Evolutionary conservation across 2,329 filamentous ascomycete genomes (phyloP), one percentile per base, ranked within the genome.

Genomic region (Calonectria montana): DNA sequence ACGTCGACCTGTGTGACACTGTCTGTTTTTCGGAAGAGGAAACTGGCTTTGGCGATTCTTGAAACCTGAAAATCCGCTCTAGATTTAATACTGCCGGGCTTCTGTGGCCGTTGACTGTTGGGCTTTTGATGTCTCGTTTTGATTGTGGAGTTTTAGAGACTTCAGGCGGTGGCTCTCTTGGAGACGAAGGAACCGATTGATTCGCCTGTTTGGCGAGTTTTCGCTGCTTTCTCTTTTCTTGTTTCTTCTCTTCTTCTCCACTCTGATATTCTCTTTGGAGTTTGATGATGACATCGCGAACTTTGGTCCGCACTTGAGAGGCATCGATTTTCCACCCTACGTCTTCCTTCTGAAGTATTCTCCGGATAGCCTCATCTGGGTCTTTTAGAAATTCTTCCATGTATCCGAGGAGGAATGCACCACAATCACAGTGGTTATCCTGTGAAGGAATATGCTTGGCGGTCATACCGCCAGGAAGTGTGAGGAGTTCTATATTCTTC

Each of bases 401-500:
- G 79, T 98, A 99, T 2, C 92, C 93, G 4, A 98, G 86, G 3
- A 98, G 86, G 77, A 94, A 99, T 0, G 98, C 86, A 10, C 97
- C 97, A 79, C 97, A 99, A 81, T 99, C 97, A 73, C 91, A 96
- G 76, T 89, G 94, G 80, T 99, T 98, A 61, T 90, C 84, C 82
- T 99, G 97, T 72, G 89, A 85, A 0, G 97, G 96, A 16, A 98
- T 92, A 9, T 89, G 87, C 71, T 90, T 93, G 5, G 94, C 94
- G 45, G 91, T 95, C 86, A 94, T 91, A 4, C 87, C 87, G 35
- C 85, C 78, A 3, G 82, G 79, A 45, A 75, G 39, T 16, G 83
- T 80, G 31, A 82, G 75, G 53, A 90, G 79, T 43, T 85, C 78
- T 71, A 86, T 77, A 37, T 83, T 77, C 70, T 87, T 89, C 79